A percentile compares a stretch with the other conserved stretches of the same genome.
These are phyloP conservation scores for Ganoderma boninense DNA, from an alignment of 1,284 basidiomycete species.

Conservation along the genomic window DNA sequence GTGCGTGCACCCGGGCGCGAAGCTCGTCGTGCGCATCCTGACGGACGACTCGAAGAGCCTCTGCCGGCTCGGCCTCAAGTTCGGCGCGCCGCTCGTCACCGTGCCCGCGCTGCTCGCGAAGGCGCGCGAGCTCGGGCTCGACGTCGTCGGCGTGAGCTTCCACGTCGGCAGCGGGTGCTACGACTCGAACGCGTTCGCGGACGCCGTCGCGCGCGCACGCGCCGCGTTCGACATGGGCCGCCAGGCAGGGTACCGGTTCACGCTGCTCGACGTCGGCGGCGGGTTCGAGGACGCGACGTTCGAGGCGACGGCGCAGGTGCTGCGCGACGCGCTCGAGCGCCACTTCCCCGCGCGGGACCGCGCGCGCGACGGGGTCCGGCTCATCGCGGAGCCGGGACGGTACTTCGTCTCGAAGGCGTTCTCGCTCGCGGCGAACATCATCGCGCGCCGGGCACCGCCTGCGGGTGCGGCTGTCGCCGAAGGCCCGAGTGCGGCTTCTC, in stretches of 20 bases:
- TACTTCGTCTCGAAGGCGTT: slow-evolving; percentile 96
- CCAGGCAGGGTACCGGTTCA: slow-evolving; percentile 85
- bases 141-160: slow-evolving; percentile 97
- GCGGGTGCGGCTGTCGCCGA: slow-evolving; percentile 32
- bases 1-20: slow-evolving; percentile 82
- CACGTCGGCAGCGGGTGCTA: slow-evolving; percentile 98
- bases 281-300: slow-evolving; percentile 95
- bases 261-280: slow-evolving; percentile 92
- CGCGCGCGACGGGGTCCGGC: slow-evolving; percentile 74
- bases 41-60: slow-evolving; percentile 97
- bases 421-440: slow-evolving; percentile 92
- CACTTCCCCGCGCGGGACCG: slow-evolving; percentile 87
- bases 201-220: slow-evolving; percentile 88
- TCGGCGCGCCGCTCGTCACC: slow-evolving; percentile 89
- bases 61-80: slow-evolving; percentile 95
- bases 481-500: too few species aligned
- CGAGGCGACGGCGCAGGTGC: slow-evolving; percentile 79
- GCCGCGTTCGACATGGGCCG: slow-evolving; percentile 90
- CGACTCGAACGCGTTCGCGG: slow-evolving; percentile 89
- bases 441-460: slow-evolving; percentile 82
- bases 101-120: slow-evolving; percentile 85
- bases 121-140: slow-evolving; percentile 82
- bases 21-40: slow-evolving; percentile 93
- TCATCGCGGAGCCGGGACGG: slow-evolving; percentile 97
- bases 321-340: slow-evolving; percentile 77